Percentiles rank a stretch among this genome's conserved stretches.
These are phyloP conservation scores for Phialophora expanda DNA, from an alignment of 2,329 filamentous ascomycete species.

Conservation along the genomic window DNA sequence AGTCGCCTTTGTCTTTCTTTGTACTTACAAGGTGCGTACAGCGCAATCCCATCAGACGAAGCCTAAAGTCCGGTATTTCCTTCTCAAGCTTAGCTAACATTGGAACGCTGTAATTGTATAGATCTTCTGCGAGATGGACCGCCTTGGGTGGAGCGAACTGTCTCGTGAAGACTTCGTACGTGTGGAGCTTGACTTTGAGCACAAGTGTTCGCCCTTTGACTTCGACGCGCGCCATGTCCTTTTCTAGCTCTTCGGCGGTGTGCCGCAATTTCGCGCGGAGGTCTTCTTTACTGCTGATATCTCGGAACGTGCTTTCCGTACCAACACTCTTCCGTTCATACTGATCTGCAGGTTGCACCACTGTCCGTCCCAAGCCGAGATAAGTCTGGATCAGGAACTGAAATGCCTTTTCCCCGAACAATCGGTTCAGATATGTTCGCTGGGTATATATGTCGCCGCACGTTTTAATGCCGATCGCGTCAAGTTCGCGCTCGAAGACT, in stretches of 20 bases:
- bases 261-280: conserved; percentile 78
- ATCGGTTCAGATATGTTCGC: conserved; percentile 71
- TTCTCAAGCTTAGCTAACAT: conserved; percentile 84
- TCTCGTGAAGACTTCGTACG: conserved; percentile 86
- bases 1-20: conserved; percentile 78
- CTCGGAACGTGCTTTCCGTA: conserved; percentile 88
- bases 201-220: conserved; percentile 91
- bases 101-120: conserved; percentile 80
- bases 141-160: conserved; percentile 77
- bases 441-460: conserved; percentile 86
- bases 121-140: conserved; percentile 74
- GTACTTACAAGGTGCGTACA: conserved; percentile 87
- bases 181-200: conserved; percentile 91
- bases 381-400: conserved; percentile 84
- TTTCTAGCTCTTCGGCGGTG: conserved; percentile 84
- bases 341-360: conserved; percentile 82
- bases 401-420: conserved; percentile 92
- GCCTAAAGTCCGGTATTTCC: conserved; percentile 76
- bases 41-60: conserved; percentile 85
- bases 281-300: conserved; percentile 71
- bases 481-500: conserved; percentile 88
- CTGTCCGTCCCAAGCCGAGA: conserved; percentile 83
- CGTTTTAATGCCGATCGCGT: conserved; percentile 82
- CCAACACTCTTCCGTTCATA: conserved; percentile 93
- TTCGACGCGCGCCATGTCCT: conserved; percentile 77